Base-by-base conservation (phyloP, 257 asterid species). In the Scutellaria galericulata region DNA sequence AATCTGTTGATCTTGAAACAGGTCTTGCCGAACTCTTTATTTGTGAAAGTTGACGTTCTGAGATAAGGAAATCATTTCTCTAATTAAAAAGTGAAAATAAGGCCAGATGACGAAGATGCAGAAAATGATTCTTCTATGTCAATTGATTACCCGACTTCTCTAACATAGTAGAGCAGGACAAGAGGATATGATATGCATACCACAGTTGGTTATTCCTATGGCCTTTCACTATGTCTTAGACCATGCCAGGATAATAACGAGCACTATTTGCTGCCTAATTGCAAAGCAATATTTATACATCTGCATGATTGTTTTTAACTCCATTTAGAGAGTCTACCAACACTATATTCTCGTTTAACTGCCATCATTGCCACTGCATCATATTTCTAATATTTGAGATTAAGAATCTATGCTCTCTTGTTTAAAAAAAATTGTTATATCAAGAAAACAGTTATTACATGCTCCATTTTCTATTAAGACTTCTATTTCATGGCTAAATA, bases 401-500 rank as follows among this genome's bases (percentile, higher is more conserved):
- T 9, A 65, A 12, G 27, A 65, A 6, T 47, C 44, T 35, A 24
- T 47, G 40, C 7, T 53, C 63, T 53, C 3, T 1, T 67, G 51
- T 31, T 31, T 31, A 0, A 31, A 31, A 31, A 24, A 3, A 31
- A 2, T 3, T 31, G 37, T 31, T 31, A 4, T 31, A 31, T 31
- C 37, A 31, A 31, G 37, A 31, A 18, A 31, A 31, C 37, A 31
- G 37, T 14, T 22, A 37, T 39, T 58, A 9, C 46, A 39, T 35
- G 55, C 37, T 1, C 37, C 37, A 31, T 12, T 41, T 44, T 27
- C 8, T 54, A 3, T 57, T 10, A 71, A 58, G 68, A 22, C 7
- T 70, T 64, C 57, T 58, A 42, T 64, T 52, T 51, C 37, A 12
- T 77, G 18, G 9, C 54, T 63, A 22, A 72, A 62, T 59, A 72